Evolutionary conservation across 768 basidiomycete species (phyloP), one percentile per base, ranked within the genome.

Genomic region (Hysterangium stoloniferum): DNA sequence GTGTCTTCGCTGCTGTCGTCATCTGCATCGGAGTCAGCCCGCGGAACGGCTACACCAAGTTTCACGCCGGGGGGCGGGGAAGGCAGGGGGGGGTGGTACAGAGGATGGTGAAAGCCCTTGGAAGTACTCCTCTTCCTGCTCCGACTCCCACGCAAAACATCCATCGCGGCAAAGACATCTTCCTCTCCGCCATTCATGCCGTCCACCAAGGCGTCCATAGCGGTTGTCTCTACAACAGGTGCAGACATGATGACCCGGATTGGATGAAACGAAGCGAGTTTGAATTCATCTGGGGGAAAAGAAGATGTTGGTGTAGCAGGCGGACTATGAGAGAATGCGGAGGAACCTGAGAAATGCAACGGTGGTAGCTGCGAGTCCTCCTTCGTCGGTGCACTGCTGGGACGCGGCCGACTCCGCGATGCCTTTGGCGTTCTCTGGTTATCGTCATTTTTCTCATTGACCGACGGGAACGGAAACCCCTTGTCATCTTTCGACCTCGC

Each of bases 191-290:
- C 83, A 60, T 91, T 92, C 89, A 92, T 91, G 7, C 85, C 86
- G 56, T 90, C 88, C 6, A 92, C 89, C 47, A 92, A 66, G 11
- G 89, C 89, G 62, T 92, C 89, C 81, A 92, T 85, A 7, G 45
- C 37, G n/a, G 49, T 41, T 17, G 80, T 80, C 67, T 90, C 88
- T 7, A 92, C 86, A 2, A 86, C 87, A 4, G 86, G 64, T 6
- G 84, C 67, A 4, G 86, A 86, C 17, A 87, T 86, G 37, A 86
- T 77, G 17, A 91, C 87, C 24, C 86, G 62, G 22, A 83, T 81
- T 11, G 45, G 54, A 22, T 43, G n/a, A 27, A 22, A 19, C 31
- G 48, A 32, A 28, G 53, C n/a, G 28, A 42, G 29, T 17, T 42
- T 34, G 29, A 11, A 19, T 19, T 43, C 33, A 42, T 32, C 25